phyloP scores from a whole-genome alignment of 768 basidiomycete species.

The Multifurca ochricompacta region DNA sequence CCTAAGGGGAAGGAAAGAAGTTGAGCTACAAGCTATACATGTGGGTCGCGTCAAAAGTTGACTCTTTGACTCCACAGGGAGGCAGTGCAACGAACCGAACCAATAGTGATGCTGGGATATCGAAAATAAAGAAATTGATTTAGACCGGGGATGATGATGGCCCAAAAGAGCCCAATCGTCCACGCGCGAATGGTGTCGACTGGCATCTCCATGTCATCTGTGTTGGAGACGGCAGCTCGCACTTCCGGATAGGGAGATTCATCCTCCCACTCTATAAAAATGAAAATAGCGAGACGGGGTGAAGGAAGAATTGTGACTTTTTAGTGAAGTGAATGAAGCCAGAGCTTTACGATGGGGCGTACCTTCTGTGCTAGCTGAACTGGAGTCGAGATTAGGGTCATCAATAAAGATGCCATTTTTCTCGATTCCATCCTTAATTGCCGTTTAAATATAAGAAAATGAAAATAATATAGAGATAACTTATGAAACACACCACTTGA shows the following conservation, averaged over 20 bases:
- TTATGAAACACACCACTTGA: conserved; percentile 17
- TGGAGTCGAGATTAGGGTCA: conserved; percentile 20
- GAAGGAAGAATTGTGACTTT: too few relatives aligned
- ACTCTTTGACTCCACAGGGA: background rate
- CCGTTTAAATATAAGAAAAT: background rate
- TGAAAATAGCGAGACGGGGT: background rate
- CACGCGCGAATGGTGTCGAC: conserved; percentile 60
- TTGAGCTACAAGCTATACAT: conserved; percentile 53
- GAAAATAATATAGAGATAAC: background rate
- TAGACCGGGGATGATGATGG: conserved; percentile 54
- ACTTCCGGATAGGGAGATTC: conserved; percentile 86
- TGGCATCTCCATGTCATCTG: conserved; percentile 58
- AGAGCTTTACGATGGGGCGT: background rate
- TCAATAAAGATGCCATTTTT: conserved; percentile 18
- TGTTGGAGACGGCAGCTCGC: conserved; percentile 64
- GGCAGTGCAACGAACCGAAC: conserved; percentile 22
- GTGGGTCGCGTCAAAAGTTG: background rate
- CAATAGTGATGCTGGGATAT: conserved; percentile 19
- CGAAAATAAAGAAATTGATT: conserved; percentile 69
- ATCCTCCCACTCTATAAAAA: conserved; percentile 35
- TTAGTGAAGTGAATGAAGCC: background rate
- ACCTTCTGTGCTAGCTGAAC: conserved; percentile 15
- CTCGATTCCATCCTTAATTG: conserved; percentile 10
- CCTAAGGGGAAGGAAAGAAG: conserved; percentile 66
- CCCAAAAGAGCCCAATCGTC: conserved; percentile 64